These are phyloP conservation scores for Hypoxylon cercidicola DNA, from an alignment of 495 filamentous ascomycete species.

Conservation along the genomic window DNA sequence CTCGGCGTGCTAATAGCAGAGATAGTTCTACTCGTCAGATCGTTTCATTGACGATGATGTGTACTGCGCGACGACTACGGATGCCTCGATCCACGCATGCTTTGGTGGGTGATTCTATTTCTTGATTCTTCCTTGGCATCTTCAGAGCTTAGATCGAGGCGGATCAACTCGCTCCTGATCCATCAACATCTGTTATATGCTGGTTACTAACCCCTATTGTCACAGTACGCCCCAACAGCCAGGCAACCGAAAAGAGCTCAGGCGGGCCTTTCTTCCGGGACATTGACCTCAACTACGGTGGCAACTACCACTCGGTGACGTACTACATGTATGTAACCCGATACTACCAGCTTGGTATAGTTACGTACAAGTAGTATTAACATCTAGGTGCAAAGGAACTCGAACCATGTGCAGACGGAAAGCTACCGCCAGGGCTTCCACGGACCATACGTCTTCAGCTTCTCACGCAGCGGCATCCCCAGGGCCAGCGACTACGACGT, in stretches of 20 bases:
- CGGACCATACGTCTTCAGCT: slow-evolving; percentile 48
- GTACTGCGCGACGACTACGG: slow-evolving; percentile 59
- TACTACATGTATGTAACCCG: too few relatives aligned
- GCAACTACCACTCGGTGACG: slow-evolving; percentile 61
- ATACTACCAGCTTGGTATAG: too few relatives aligned
- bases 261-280: slow-evolving; percentile 57
- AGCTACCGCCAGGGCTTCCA: slow-evolving; percentile 47
- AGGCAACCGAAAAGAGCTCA: slow-evolving; percentile 54
- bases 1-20: not conserved
- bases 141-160: not conserved
- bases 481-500: slow-evolving; percentile 45
- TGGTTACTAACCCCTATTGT: slow-evolving; percentile 35
- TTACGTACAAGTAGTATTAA: too few relatives aligned
- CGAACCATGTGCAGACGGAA: slow-evolving; percentile 56
- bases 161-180: not conserved
- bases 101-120: slow-evolving; percentile 46
- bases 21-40: slow-evolving; percentile 62
- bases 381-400: too few relatives aligned
- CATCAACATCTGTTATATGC: slow-evolving; percentile 9
- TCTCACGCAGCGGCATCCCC: slow-evolving; percentile 44
- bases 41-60: slow-evolving; percentile 67
- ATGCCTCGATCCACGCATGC: slow-evolving; percentile 51
- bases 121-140: not conserved
- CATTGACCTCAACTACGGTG: slow-evolving; percentile 60
- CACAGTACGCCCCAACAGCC: slow-evolving; percentile 56